Evolutionary conservation across 306 rosid species (phyloP).

Genomic region (Malus sylvestris): DNA sequence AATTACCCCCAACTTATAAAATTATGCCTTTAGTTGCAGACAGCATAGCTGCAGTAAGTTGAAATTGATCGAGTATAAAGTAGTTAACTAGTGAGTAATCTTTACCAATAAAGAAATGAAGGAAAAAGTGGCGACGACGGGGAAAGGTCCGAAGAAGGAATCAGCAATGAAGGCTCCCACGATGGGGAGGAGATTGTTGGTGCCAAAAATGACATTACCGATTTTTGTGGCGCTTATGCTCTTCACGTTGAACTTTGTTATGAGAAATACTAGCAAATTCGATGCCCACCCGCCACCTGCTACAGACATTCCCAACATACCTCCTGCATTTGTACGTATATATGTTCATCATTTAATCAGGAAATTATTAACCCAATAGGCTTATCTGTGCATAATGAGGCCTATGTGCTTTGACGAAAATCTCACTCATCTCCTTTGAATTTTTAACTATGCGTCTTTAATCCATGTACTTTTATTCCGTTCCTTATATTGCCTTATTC

Average conservation of each 20-base stretch:
- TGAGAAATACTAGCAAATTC: slow-evolving; percentile 33
- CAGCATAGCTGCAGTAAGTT: not conserved
- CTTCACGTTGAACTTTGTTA: slow-evolving; percentile 23
- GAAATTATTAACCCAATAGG: not conserved
- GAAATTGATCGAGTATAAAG: not conserved
- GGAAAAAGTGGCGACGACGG: slow-evolving; percentile 20
- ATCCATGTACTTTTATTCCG: no score
- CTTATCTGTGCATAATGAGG: no score
- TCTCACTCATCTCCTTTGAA: no score
- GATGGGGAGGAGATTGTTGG: slow-evolving; percentile 22
- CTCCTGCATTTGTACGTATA: not conserved
- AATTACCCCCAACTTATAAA: no score
- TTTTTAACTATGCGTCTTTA: no score
- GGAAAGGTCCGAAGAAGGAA: slow-evolving; percentile 28
- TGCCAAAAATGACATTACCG: slow-evolving; percentile 26
- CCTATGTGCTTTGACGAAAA: no score
- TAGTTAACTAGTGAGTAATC: not conserved
- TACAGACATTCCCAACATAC: slow-evolving; percentile 19
- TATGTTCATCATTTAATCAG: not conserved
- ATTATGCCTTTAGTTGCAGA: no score
- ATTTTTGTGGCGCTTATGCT: slow-evolving; percentile 37
- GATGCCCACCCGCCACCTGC: slow-evolving; percentile 26
- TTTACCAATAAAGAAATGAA: slow-evolving; percentile 34
- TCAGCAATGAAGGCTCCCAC: slow-evolving; percentile 33
- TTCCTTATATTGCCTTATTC: no score